phyloP scores from a whole-genome alignment of 352 stramenopile species.

The Globisporangium nodosum region DNA sequence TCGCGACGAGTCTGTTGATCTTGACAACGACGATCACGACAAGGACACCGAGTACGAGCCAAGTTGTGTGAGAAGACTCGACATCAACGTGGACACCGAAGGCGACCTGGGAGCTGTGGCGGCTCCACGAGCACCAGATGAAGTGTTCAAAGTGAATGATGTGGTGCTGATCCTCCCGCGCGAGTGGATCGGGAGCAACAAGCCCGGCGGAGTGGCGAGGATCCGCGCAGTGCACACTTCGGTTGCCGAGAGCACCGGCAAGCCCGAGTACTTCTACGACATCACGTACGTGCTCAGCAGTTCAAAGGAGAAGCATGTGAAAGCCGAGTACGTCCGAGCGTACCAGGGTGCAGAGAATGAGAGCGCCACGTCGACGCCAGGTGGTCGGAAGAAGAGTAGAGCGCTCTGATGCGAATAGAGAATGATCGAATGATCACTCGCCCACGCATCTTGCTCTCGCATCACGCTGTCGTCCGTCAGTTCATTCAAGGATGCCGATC shows the following conservation, averaged over 20 bases:
- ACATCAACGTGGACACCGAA: constrained; percentile 44
- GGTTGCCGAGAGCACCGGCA: constrained; percentile 8
- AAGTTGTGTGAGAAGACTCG: constrained; percentile 33
- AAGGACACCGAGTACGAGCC: constrained; percentile 11
- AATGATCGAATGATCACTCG: neutral
- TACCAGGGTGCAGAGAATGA: constrained; percentile 16
- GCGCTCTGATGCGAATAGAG: constrained; percentile 3
- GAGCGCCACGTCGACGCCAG: neutral
- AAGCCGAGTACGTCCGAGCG: constrained; percentile 43
- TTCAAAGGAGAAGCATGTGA: constrained; percentile 52
- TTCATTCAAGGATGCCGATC: too few species aligned
- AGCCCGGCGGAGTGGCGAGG: constrained; percentile 59
- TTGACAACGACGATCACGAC: constrained; percentile 17
- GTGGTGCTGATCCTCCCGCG: constrained; percentile 48
- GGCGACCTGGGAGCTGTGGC: constrained; percentile 13
- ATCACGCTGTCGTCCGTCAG: too few species aligned
- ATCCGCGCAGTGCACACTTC: constrained; percentile 40
- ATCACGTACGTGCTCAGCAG: constrained; percentile 54
- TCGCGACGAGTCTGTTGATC: constrained; percentile 9
- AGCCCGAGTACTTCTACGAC: constrained; percentile 44
- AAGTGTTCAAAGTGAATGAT: constrained; percentile 46
- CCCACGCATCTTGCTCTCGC: too few species aligned
- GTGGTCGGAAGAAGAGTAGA: constrained; percentile 8
- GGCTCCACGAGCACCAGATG: constrained; percentile 12
- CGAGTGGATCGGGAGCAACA: constrained; percentile 59